These are phyloP conservation scores for Botryosphaeria dothidea DNA, from an alignment of 2,329 filamentous ascomycete genomes.

Conservation along the genomic window DNA sequence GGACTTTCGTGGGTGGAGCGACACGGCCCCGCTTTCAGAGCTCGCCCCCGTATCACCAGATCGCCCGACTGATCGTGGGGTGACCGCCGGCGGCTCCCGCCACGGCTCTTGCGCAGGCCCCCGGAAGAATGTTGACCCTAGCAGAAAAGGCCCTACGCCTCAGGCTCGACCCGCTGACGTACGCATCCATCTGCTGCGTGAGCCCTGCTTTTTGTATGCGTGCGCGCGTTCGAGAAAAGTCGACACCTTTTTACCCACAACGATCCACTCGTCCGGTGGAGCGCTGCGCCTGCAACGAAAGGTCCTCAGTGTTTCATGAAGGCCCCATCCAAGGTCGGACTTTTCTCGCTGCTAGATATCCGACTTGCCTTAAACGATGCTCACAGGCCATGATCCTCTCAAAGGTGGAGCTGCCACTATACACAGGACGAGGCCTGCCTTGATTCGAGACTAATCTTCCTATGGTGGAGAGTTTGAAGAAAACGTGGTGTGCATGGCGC, in stretches of 20 bases:
- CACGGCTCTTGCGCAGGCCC: not conserved
- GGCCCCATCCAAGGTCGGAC: not conserved
- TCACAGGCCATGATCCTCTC: not conserved
- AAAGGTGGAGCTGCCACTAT: not conserved
- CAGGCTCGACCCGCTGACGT: not conserved
- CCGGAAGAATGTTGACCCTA: not conserved
- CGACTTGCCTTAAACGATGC: not conserved
- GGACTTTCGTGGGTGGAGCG: not conserved
- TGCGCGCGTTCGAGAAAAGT: not conserved
- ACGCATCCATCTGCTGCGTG: not conserved
- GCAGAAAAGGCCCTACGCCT: not conserved
- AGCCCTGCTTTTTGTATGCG: not conserved
- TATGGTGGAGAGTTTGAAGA: not conserved
- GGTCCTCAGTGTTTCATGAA: not conserved
- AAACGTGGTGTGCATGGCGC: not conserved
- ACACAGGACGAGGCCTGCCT: not conserved
- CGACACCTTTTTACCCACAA: not conserved
- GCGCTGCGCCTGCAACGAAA: not conserved
- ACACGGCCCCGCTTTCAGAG: not conserved
- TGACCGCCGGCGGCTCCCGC: slow-evolving; percentile 14
- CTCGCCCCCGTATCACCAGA: slow-evolving; percentile 12
- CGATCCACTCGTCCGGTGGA: not conserved
- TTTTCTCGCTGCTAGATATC: slow-evolving; percentile 3
- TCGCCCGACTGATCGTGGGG: slow-evolving; percentile 13
- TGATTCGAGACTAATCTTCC: not conserved